Evolutionary conservation across 164 flowering plant genomes (phyloP).

Genomic region (Piper betle): DNA sequence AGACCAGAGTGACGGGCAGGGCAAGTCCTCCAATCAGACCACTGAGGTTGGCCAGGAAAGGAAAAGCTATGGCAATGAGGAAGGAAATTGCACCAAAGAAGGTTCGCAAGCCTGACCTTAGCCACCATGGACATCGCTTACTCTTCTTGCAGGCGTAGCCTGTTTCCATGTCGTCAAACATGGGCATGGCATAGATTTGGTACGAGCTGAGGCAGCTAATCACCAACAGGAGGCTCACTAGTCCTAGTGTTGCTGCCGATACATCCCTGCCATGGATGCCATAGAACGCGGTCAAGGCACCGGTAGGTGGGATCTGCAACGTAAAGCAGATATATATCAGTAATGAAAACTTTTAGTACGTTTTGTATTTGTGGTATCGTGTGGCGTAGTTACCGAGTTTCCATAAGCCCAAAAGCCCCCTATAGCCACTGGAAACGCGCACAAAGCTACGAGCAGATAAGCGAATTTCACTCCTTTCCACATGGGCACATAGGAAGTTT

Average conservation of each 20-base stretch:
- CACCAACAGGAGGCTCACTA: conserved; percentile 28
- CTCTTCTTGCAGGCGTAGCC: conserved; percentile 28
- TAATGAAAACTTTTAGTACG: too few species aligned
- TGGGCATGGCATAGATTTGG: conserved; percentile 65
- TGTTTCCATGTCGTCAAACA: conserved; percentile 53
- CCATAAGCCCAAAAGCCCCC: conserved; percentile 83
- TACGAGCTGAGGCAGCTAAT: conserved; percentile 37
- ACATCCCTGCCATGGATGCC: conserved; percentile 37
- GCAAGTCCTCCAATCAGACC: conserved; percentile 55
- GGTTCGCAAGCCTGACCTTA: conserved; percentile 24
- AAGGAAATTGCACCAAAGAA: conserved; percentile 38
- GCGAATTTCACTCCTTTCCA: conserved; percentile 60
- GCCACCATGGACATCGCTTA: conserved; percentile 39
- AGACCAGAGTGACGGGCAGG: conserved; percentile 57
- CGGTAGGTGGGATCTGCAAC: conserved; percentile 46
- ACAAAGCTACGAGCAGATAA: conserved; percentile 42
- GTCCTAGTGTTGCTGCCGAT: conserved; percentile 29
- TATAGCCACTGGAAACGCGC: conserved; percentile 62
- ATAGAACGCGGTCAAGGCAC: conserved; percentile 42
- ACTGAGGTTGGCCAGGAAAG: conserved; percentile 41
- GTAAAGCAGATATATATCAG: not conserved
- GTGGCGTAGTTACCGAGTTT: conserved; percentile 23
- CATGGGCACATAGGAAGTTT: conserved; percentile 58
- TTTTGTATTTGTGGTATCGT: too few species aligned
- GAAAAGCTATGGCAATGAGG: conserved; percentile 51